Evolutionary conservation across 139 green algal genomes (phyloP), one percentile per base, ranked within the genome.

Genomic region (Picochlorum sp.): DNA sequence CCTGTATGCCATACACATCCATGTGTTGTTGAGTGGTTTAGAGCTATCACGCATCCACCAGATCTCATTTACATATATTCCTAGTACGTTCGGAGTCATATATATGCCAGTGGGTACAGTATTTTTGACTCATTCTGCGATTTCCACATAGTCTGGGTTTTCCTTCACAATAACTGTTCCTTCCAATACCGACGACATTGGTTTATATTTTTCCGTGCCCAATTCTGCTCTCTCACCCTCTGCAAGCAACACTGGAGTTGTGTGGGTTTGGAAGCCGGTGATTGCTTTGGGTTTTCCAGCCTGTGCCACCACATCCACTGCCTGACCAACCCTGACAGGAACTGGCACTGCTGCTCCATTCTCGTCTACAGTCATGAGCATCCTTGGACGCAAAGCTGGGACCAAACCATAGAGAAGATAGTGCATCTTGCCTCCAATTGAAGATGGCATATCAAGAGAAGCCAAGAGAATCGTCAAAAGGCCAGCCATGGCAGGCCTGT

Each of bases 201-300:
- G 75, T 15, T 96, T 65, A 73, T 96, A 98, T 78, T 98, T 94
- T 18, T 96, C 85, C 10, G 85, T 97, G 11, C 74, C 94, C 49
- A 99, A 84, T 86, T 99, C 94, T 6, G 92, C 93, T 13, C 94
- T 77, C 73, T 99, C 94, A 4, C 92, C 90, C 14, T 76, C 84
- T 14, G 74, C 80, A 56, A 99, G 77, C 56, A 99, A 81, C 60
- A 98, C 92, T 4, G 93, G 93, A 0, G 93, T 97, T 26, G 86
- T 96, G 79, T 98, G 92, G 23, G 93, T 98, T 78, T 98, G 93
- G 82, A 94, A 92, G 34, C 83, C 82, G 34, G 94, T 98, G 75
- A 99, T 96, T 38, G 87, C 95, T 81, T 99, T 99, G 41, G 94
- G 94, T 52, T 87, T 67, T n/a, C 94, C 94, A 13, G 92, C 90